Evolutionary conservation across 176 grass and related monocot genomes (phyloP).

Genomic region (Lolium rigidum): DNA sequence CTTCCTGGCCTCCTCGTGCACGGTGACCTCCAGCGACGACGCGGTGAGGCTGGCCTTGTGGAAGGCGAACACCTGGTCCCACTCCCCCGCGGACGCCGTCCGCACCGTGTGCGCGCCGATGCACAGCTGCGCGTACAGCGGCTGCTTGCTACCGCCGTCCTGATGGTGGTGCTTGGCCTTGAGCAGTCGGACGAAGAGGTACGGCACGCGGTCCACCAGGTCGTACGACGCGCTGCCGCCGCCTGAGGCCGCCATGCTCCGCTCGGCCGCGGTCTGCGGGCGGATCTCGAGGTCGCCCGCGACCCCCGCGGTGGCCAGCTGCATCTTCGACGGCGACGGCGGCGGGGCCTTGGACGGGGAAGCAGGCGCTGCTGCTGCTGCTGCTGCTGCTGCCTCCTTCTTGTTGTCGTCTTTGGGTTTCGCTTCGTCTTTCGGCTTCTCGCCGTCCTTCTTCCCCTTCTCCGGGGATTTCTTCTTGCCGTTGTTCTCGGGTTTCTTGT

Average conservation of each 20-base stretch:
- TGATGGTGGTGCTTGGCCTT: slow-evolving; percentile 77
- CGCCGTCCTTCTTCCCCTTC: slow-evolving; percentile 64
- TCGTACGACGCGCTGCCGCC: slow-evolving; percentile 63
- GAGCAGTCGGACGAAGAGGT: slow-evolving; percentile 95
- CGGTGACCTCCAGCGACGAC: slow-evolving; percentile 76
- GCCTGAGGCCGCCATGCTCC: slow-evolving; percentile 50
- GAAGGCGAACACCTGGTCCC: slow-evolving; percentile 98
- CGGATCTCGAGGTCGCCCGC: slow-evolving; percentile 81
- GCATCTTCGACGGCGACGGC: slow-evolving; percentile 66
- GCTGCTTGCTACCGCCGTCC: slow-evolving; percentile 29
- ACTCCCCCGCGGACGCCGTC: slow-evolving; percentile 60
- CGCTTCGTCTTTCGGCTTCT: slow-evolving; percentile 53
- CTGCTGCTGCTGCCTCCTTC: slow-evolving; percentile 34
- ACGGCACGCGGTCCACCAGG: slow-evolving; percentile 80
- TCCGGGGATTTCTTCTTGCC: slow-evolving; percentile 60
- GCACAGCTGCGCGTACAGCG: slow-evolving; percentile 67
- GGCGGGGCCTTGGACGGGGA: slow-evolving; percentile 47
- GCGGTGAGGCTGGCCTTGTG: slow-evolving; percentile 87
- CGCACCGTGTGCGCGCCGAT: slow-evolving; percentile 81
- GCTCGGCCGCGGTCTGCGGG: slow-evolving; percentile 47
- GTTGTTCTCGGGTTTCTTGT: slow-evolving; percentile 55
- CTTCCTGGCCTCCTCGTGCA: slow-evolving; percentile 68
- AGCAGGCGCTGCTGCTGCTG: not conserved
- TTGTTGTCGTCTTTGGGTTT: slow-evolving; percentile 53
- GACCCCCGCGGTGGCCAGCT: slow-evolving; percentile 43